A percentile compares a stretch with the other conserved stretches of the same genome.
phyloP scores from a whole-genome alignment of 441 rosid species.

The Viola pubescens region DNA sequence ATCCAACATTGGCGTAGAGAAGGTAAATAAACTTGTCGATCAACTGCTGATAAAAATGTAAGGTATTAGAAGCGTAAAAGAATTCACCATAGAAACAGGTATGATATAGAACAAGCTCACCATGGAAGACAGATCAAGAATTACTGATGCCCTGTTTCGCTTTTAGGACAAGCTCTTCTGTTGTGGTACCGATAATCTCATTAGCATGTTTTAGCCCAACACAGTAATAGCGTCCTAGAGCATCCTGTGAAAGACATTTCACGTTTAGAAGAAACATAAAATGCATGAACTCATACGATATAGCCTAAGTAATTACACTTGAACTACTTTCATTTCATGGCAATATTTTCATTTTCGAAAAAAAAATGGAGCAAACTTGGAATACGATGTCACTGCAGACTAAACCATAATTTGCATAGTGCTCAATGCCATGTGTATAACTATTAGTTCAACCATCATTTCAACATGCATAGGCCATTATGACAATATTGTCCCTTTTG shows the following conservation, averaged over 20 bases:
- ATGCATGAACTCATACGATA: too few relatives aligned
- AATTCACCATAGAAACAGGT: neutral
- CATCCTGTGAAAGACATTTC: constrained; percentile 40
- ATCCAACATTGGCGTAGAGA: neutral
- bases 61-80: neutral
- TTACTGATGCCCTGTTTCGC: constrained; percentile 44
- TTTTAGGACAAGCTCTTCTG: constrained; percentile 87
- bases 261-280: constrained; percentile 8
- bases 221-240: constrained; percentile 62
- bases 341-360: neutral
- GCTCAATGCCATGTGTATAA: neutral
- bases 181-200: constrained; percentile 84
- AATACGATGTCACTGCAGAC: too few relatives aligned
- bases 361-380: too few relatives aligned
- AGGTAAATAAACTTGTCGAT: neutral
- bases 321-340: neutral
- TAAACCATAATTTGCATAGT: neutral
- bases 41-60: neutral
- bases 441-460: neutral
- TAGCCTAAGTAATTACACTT: neutral
- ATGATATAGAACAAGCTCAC: too few relatives aligned
- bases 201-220: constrained; percentile 81
- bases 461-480: neutral
- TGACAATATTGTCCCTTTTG: neutral
- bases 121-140: constrained; percentile 14